Conservation (phyloP, 371 early-diverging fungal genomes). For the Mucor piriformis region DNA sequence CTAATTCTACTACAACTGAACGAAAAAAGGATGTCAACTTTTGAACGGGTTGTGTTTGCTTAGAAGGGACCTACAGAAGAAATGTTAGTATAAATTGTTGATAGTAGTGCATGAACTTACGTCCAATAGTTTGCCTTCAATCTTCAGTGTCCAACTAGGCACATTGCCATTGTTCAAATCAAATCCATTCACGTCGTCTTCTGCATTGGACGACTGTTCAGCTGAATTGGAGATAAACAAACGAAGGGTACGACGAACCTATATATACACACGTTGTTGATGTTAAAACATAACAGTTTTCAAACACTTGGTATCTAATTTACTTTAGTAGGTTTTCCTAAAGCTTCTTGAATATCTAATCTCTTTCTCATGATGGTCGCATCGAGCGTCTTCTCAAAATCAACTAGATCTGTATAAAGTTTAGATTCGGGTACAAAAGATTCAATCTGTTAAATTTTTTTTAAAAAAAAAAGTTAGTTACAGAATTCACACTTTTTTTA, state of each 20-base stretch:
- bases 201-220: constrained; percentile 57
- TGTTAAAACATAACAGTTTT: background rate
- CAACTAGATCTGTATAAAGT: constrained; percentile 81
- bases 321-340: constrained; percentile 76
- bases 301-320: background rate
- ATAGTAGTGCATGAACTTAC: constrained; percentile 37
- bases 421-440: constrained; percentile 90
- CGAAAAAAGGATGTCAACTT: constrained; percentile 89
- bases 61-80: constrained; percentile 42
- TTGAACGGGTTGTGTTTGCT: constrained; percentile 61
- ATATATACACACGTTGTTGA: background rate
- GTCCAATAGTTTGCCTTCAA: constrained; percentile 89
- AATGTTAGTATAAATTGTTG: too few species aligned
- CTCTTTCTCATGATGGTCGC: constrained; percentile 87
- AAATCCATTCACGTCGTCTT: constrained; percentile 41
- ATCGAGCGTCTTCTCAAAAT: constrained; percentile 89
- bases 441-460: constrained; percentile 66
- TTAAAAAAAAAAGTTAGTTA: background rate
- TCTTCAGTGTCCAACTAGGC: constrained; percentile 91
- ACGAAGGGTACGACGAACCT: constrained; percentile 83
- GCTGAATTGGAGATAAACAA: constrained; percentile 89
- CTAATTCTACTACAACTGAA: constrained; percentile 80
- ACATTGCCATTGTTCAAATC: constrained; percentile 57
- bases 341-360: constrained; percentile 86
- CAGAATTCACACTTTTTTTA: background rate